phyloP scores from a whole-genome alignment of 805 yeast species.

The Wickerhamiella musiphila region DNA sequence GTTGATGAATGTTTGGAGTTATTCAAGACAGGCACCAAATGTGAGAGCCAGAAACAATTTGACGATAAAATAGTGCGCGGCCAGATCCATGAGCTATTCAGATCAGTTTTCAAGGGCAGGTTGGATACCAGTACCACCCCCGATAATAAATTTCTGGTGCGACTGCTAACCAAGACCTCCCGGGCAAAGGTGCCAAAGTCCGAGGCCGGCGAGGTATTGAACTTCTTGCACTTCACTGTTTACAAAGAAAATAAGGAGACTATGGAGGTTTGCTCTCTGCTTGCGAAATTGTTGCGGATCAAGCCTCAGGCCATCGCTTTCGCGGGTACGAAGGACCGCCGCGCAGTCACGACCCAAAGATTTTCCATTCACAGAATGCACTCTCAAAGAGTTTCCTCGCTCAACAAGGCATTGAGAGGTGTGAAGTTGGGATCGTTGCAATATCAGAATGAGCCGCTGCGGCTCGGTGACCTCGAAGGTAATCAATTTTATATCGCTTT shows the following conservation, averaged over 20 bases:
- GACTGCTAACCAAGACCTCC: slow-evolving; percentile 29
- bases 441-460: slow-evolving; percentile 44
- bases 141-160: slow-evolving; percentile 45
- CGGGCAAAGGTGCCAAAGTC: slow-evolving; percentile 17
- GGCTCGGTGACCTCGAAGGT: slow-evolving; percentile 72
- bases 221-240: slow-evolving; percentile 56
- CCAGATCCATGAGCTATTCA: slow-evolving; percentile 53
- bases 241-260: slow-evolving; percentile 95
- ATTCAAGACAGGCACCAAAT: slow-evolving; percentile 34
- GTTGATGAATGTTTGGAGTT: slow-evolving; percentile 38
- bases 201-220: slow-evolving; percentile 46
- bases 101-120: slow-evolving; percentile 55
- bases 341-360: slow-evolving; percentile 87
- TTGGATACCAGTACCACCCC: slow-evolving; percentile 59
- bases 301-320: slow-evolving; percentile 57
- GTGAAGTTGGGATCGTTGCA: slow-evolving; percentile 62
- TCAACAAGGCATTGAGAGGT: slow-evolving; percentile 58
- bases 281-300: slow-evolving; percentile 55
- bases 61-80: slow-evolving; percentile 62
- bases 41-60: slow-evolving; percentile 39
- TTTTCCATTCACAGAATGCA: slow-evolving; percentile 40
- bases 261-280: slow-evolving; percentile 74
- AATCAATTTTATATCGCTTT: slow-evolving; percentile 78
- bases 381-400: slow-evolving; percentile 54
- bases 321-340: slow-evolving; percentile 93